These are phyloP conservation scores for Phascolomyces articulosus DNA, from an alignment of 371 early-diverging fungal genomes.

Conservation along the genomic window DNA sequence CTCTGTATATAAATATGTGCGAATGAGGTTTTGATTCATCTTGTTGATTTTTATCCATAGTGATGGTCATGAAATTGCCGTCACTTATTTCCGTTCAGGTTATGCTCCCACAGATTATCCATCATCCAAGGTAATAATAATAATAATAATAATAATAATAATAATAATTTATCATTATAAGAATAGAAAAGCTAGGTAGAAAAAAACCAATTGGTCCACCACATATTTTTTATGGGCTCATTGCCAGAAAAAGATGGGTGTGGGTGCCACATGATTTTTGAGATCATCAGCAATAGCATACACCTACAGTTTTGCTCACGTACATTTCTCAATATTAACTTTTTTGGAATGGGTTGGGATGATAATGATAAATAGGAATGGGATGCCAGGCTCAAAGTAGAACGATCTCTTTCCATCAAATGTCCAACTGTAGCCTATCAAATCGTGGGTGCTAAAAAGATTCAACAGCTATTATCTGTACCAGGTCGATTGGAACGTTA, in stretches of 20 bases:
- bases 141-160: too few species aligned
- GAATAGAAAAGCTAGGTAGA: too few species aligned
- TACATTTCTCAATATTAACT: constrained; percentile 6
- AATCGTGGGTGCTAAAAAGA: constrained; percentile 94
- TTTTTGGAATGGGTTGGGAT: neutral
- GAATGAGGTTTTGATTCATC: too few species aligned
- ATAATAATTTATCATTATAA: too few species aligned
- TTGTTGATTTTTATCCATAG: constrained; percentile 25
- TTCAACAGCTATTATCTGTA: constrained; percentile 90
- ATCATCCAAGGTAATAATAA: constrained; percentile 52
- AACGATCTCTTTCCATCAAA: constrained; percentile 84
- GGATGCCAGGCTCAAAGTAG: constrained; percentile 83
- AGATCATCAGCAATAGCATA: too few species aligned
- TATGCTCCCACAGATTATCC: constrained; percentile 93
- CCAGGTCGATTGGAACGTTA: constrained; percentile 85
- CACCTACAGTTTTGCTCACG: too few species aligned
- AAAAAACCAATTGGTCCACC: too few species aligned
- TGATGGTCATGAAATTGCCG: constrained; percentile 79
- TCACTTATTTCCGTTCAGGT: constrained; percentile 91
- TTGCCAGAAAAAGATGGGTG: too few species aligned
- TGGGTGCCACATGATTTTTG: too few species aligned
- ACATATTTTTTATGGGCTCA: too few species aligned
- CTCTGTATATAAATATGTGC: too few species aligned
- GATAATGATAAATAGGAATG: constrained; percentile 69
- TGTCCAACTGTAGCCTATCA: constrained; percentile 94